A percentile compares a stretch with the other conserved stretches of the same genome.
These are phyloP conservation scores for Rhynchosporium secalis DNA, from an alignment of 2,329 filamentous ascomycete genomes.

Conservation along the genomic window DNA sequence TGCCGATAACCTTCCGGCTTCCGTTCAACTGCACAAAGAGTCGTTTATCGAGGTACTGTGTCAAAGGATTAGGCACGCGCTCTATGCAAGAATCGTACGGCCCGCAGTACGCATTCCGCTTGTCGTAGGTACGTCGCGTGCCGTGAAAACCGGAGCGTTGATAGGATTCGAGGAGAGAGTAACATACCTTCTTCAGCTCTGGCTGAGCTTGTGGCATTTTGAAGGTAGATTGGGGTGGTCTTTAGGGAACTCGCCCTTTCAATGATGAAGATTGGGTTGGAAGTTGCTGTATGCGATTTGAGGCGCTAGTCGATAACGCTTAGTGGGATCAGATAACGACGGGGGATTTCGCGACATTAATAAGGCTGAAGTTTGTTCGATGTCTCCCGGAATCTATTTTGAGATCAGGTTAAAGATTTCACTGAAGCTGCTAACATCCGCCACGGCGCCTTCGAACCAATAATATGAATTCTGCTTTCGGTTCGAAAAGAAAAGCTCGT, in stretches of 20 bases:
- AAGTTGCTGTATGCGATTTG: slow-evolving; percentile 18
- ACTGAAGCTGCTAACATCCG: neutral
- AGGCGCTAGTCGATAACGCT: slow-evolving; percentile 14
- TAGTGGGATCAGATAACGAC: slow-evolving; percentile 8
- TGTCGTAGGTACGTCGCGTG: slow-evolving; percentile 22
- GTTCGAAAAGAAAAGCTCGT: slow-evolving; percentile 66
- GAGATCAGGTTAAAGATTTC: neutral
- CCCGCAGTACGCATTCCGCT: slow-evolving; percentile 11
- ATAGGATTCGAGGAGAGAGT: slow-evolving; percentile 17
- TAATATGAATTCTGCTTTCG: slow-evolving; percentile 45
- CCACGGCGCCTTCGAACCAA: slow-evolving; percentile 3
- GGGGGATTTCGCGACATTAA: neutral
- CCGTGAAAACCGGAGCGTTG: slow-evolving; percentile 10
- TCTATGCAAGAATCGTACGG: slow-evolving; percentile 42
- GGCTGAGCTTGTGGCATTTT: slow-evolving; percentile 97
- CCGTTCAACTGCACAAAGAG: slow-evolving; percentile 97
- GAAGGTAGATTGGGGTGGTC: slow-evolving; percentile 26
- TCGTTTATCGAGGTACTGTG: slow-evolving; percentile 97
- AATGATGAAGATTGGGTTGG: slow-evolving; percentile 19
- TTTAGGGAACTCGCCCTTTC: slow-evolving; percentile 20
- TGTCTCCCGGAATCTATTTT: neutral
- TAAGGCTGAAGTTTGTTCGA: neutral
- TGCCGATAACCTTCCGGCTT: slow-evolving; percentile 93
- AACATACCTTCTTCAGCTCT: slow-evolving; percentile 90
- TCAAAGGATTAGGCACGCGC: slow-evolving; percentile 43